Conservation (phyloP, 2,329 filamentous ascomycete species). For the Periconia macrospinosa region DNA sequence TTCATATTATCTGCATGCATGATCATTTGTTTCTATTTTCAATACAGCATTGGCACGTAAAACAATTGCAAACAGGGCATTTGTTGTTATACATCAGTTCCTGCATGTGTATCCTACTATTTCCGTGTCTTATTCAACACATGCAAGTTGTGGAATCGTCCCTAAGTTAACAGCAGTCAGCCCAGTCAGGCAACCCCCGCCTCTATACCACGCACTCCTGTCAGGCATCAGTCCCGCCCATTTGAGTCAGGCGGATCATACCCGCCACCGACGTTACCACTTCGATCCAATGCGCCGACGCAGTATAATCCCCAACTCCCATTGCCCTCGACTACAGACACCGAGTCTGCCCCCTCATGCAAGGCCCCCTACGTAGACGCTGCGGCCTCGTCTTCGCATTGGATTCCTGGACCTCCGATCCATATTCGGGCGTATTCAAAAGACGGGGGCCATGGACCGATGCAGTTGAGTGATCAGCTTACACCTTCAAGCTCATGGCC, state of each 20-base stretch:
- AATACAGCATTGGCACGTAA: not conserved
- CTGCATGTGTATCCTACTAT: not conserved
- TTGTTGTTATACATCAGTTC: not conserved
- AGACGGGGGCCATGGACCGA: not conserved
- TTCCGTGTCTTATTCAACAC: not conserved
- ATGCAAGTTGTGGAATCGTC: not conserved
- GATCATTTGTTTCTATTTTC: not conserved
- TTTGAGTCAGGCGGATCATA: not conserved
- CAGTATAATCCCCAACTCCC: not conserved
- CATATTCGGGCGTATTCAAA: not conserved
- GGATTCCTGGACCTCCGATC: not conserved
- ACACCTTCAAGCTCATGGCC: not conserved
- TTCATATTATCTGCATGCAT: not conserved
- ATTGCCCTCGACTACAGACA: not conserved
- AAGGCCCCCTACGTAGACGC: not conserved
- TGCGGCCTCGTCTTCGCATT: not conserved
- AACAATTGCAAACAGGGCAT: not conserved
- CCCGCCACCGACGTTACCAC: not conserved
- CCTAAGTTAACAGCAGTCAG: conserved; percentile 4
- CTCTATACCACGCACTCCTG: not conserved
- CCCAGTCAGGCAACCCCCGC: not conserved
- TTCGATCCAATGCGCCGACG: not conserved
- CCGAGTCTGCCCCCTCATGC: not conserved
- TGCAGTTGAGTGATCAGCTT: not conserved
- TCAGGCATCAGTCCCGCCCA: conserved; percentile 1